Evolutionary conservation across 441 rosid genomes (phyloP).

Genomic region (Geranium incanum): DNA sequence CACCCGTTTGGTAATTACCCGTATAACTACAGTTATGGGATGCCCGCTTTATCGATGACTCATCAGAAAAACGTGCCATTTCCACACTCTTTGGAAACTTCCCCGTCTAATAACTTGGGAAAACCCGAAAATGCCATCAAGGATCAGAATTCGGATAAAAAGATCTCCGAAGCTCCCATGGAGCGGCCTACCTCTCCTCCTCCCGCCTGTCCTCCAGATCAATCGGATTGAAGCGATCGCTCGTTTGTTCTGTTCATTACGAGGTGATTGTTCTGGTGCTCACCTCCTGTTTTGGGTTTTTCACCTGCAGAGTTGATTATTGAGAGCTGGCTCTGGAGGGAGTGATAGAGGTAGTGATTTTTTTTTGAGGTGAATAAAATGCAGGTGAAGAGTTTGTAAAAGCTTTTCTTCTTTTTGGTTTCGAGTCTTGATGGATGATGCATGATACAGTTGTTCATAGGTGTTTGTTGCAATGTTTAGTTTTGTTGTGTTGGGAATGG

Average conservation of each 20-base stretch:
- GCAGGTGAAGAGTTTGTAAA: constrained; percentile 39
- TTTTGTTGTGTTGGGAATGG: not conserved
- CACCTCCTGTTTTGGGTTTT: constrained; percentile 25
- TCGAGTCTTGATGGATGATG: constrained; percentile 7
- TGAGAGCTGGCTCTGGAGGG: constrained; percentile 12
- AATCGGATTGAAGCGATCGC: constrained; percentile 18
- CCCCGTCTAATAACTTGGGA: constrained; percentile 18
- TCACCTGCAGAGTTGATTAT: constrained; percentile 34
- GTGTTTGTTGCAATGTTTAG: constrained; percentile 5
- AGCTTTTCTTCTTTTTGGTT: constrained; percentile 11
- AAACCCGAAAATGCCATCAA: constrained; percentile 25
- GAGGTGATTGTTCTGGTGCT: constrained; percentile 20
- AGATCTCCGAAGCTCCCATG: constrained; percentile 26
- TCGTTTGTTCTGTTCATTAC: constrained; percentile 15
- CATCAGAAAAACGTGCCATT: constrained; percentile 36
- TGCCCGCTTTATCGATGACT: constrained; percentile 13
- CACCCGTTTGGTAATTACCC: not conserved
- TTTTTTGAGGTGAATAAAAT: constrained; percentile 40
- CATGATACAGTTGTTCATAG: constrained; percentile 4
- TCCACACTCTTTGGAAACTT: constrained; percentile 28
- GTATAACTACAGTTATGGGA: not conserved
- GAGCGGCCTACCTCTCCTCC: constrained; percentile 28
- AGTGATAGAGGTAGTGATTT: too few species aligned
- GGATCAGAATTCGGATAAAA: constrained; percentile 27
- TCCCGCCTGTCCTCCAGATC: not conserved